These are phyloP conservation scores for Torulaspora franciscae DNA, from an alignment of 805 yeast genomes.

Conservation along the genomic window DNA sequence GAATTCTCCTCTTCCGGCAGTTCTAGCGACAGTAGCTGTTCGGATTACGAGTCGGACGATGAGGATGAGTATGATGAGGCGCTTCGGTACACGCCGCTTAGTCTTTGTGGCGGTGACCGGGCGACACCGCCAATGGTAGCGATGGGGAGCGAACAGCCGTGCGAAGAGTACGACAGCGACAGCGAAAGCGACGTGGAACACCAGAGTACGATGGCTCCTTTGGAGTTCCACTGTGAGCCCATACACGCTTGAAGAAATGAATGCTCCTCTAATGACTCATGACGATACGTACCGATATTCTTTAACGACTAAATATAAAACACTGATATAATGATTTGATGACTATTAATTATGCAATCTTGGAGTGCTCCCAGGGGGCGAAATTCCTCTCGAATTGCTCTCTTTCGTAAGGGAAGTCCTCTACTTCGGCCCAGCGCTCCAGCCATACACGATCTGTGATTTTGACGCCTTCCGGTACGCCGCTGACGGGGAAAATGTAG, in stretches of 20 bases:
- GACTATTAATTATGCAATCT: background rate
- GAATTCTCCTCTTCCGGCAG: conserved; percentile 7
- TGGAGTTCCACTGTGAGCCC: background rate
- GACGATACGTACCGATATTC: background rate
- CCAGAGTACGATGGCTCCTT: background rate
- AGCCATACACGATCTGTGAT: conserved; percentile 47
- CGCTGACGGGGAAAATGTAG: conserved; percentile 48
- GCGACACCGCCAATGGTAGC: conserved; percentile 6
- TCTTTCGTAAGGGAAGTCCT: conserved; percentile 47
- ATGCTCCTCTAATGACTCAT: background rate
- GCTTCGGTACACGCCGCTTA: conserved; percentile 7
- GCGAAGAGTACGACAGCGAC: conserved; percentile 21
- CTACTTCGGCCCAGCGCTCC: conserved; percentile 61
- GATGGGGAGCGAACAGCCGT: conserved; percentile 9
- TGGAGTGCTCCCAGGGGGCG: conserved; percentile 3
- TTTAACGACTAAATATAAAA: background rate
- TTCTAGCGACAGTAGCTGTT: background rate
- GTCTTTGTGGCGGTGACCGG: conserved; percentile 1
- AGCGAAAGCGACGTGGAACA: conserved; percentile 10
- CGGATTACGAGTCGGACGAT: conserved; percentile 13
- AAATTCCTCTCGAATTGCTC: conserved; percentile 17
- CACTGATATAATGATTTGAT: background rate
- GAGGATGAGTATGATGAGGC: conserved; percentile 5
- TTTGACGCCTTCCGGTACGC: conserved; percentile 39
- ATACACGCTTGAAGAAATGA: background rate